Base-by-base conservation (phyloP, 2,329 filamentous ascomycete genomes). In the Aspergillus novoparasiticus region DNA sequence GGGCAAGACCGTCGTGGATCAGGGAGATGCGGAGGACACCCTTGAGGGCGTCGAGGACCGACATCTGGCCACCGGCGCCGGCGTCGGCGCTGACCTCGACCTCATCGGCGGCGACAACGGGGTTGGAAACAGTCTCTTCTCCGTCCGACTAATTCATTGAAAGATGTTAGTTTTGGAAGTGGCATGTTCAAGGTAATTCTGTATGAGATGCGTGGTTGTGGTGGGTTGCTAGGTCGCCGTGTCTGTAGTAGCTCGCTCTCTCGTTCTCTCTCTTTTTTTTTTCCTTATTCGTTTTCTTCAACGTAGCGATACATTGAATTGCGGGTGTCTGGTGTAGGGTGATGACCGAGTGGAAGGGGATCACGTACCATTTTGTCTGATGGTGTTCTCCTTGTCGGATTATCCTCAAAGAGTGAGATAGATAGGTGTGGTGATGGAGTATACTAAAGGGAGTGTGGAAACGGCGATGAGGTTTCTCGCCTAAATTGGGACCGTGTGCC, bases 1-100 rank as follows among this genome's bases (percentile, higher is more conserved):
- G 94, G 81, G 95, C 95, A 76, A 99, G 94, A 82, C 95, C 95
- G 82, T 99, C 95, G 90, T 99, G 94, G 90, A 98, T 97, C 77
- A 99, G 92, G 71, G 95, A 91, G 81, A 98, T 92, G 88, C 97
- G 97, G 81, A 99, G 89, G 72, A 97, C 95, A 82, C 95, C 95
- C 89, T 99, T 99, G 79, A 99, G 91, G 75, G 95, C 95, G 79
- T 99, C 95, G 75, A 97, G 90, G 78, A 98, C 94, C 81, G 92
- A 94, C 94, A 99, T 98, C 87, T 93, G 76, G 71, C 81, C 79
- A 79, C 65, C 64, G 58, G 86, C 86, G 81, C 89, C 82, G 81
- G 90, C 90, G 86, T 97, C 94, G 83, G 91, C 93, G 80, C 90
- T 90, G 81, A 97, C 93, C 85, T 98, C 94, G 84, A 98, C 94